Base-by-base conservation (phyloP, 495 filamentous ascomycete genomes). In the Astrothelium macrocarpum region DNA sequence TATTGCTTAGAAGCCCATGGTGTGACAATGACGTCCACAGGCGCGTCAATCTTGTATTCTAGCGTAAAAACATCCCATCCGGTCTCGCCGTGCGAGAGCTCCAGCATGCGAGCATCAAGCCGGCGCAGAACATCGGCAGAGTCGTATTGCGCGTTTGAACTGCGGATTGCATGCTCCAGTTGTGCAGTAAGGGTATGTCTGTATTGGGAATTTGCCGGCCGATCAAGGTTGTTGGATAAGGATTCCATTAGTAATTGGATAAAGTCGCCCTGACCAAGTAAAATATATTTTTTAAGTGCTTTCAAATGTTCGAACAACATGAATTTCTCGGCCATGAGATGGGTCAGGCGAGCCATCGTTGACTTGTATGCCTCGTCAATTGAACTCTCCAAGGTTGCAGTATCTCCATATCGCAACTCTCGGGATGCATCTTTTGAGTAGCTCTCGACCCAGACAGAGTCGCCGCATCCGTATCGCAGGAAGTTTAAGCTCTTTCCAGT, bases 1-100 rank as follows among this genome's bases (percentile, higher is more conserved):
- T 99, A 99, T 71, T 97, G 92, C 1, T 90, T 90, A 62, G 89
- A 93, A 39, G 89, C 91, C 84, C 90, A 95, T 1, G 92, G 89
- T 0, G 93, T 97, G 14, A 99, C 92, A 61, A 99, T 91, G 60
- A 97, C 94, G 71, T 99, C 95, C 28, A 97, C 90, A 0, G 95
- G 95, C 10, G 94, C 90, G 71, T 97, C 94, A 64, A 97, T 91
- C 74, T 96, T 96, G 78, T 99, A 99, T 73, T 99, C 95, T 32
- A 99, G 82, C 0, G 95, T 99, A 76, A 99, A 99, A 74, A 94
- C 95, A 73, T 99, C 95, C 95, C 95, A 99, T 64, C 95, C 95
- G 59, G 96, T 97, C 69, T 99, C 94, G 62, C 95, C 95, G 72
- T 96, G 91, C 60, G 87, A 90, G 59, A 96, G 83, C 73, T 97